Conservation (phyloP, 306 rosid genomes). For the Prunus kanzakura region DNA sequence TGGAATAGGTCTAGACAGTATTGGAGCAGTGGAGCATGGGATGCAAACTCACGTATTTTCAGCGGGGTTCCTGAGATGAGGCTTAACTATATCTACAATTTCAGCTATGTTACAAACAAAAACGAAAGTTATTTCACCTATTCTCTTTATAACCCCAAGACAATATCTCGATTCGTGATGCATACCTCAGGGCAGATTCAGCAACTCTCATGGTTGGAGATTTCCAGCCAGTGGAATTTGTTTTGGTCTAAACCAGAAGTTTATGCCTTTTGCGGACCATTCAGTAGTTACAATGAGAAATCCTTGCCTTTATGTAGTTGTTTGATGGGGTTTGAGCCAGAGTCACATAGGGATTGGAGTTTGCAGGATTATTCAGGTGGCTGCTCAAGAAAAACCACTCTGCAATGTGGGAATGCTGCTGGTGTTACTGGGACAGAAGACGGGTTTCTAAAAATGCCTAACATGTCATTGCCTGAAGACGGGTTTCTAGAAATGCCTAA, state of each 20-base stretch:
- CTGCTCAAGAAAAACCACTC: constrained; percentile 38
- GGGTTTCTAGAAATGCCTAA: too few species aligned
- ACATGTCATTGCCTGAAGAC: background rate
- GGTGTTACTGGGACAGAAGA: constrained; percentile 30
- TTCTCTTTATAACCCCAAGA: constrained; percentile 13
- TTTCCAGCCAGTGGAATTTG: constrained; percentile 31
- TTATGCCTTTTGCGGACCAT: constrained; percentile 48
- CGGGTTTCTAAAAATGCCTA: constrained; percentile 29
- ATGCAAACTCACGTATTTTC: background rate
- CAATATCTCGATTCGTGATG: constrained; percentile 21
- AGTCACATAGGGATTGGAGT: constrained; percentile 34
- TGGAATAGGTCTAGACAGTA: constrained; percentile 29
- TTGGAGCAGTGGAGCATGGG: constrained; percentile 37
- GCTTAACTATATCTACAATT: background rate
- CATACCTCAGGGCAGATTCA: background rate
- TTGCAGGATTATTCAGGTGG: constrained; percentile 44
- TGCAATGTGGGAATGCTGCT: constrained; percentile 31
- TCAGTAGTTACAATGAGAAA: constrained; percentile 20
- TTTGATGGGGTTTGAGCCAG: constrained; percentile 45
- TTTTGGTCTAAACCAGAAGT: constrained; percentile 52
- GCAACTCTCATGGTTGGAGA: too few species aligned
- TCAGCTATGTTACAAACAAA: constrained; percentile 32
- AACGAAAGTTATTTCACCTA: constrained; percentile 52
- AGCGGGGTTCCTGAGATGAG: background rate
- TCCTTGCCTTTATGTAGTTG: constrained; percentile 37